phyloP scores from a whole-genome alignment of 257 asterid genomes.

The Ehretia macrophylla region DNA sequence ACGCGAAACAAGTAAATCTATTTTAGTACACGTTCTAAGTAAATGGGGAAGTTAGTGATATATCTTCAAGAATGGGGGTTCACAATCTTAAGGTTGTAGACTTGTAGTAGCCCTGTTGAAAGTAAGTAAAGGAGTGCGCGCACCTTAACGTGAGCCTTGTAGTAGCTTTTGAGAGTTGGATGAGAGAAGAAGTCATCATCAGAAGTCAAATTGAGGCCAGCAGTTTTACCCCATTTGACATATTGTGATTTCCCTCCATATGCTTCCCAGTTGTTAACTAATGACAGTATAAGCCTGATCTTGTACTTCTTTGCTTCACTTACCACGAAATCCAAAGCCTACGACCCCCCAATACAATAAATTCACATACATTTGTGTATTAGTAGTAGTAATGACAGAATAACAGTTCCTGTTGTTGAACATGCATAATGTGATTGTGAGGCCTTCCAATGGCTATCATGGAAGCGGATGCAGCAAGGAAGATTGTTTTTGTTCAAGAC shows the following conservation, averaged over 20 bases:
- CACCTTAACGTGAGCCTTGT: constrained; percentile 82
- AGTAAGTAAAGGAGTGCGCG: background rate
- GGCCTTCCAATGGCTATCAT: too few relatives aligned
- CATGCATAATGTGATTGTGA: too few relatives aligned
- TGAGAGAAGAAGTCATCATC: constrained; percentile 91
- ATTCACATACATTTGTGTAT: background rate
- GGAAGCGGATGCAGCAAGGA: constrained; percentile 4
- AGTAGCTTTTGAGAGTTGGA: constrained; percentile 60
- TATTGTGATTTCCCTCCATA: constrained; percentile 95
- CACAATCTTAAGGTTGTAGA: too few relatives aligned
- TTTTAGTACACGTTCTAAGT: background rate
- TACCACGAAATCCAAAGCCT: constrained; percentile 86
- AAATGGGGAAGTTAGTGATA: too few relatives aligned
- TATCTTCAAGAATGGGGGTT: too few relatives aligned
- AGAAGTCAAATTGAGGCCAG: constrained; percentile 76
- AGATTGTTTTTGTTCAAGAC: background rate
- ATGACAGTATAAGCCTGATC: constrained; percentile 71
- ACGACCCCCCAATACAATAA: background rate
- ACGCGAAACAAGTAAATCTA: background rate
- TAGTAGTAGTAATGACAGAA: too few relatives aligned
- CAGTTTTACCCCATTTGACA: constrained; percentile 89
- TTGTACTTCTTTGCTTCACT: constrained; percentile 83
- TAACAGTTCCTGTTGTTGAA: too few relatives aligned
- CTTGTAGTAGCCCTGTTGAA: too few relatives aligned
- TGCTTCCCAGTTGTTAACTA: constrained; percentile 92